These are phyloP conservation scores for Xanthoconium stramineum DNA, from an alignment of 768 basidiomycete genomes.

Conservation along the genomic window DNA sequence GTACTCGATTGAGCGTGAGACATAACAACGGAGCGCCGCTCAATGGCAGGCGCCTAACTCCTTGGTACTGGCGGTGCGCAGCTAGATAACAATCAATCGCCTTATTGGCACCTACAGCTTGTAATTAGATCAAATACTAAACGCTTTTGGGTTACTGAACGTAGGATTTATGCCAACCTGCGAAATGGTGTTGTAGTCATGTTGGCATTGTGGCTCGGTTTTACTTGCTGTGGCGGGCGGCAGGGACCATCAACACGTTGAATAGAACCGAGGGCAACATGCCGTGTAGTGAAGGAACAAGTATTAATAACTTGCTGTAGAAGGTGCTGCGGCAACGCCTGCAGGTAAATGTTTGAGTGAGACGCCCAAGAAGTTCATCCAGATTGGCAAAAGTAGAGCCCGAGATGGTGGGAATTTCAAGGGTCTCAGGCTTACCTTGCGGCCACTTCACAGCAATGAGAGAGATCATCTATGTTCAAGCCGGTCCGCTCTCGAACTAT, in stretches of 20 bases:
- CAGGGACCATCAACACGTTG: no score
- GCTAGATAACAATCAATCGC: neutral
- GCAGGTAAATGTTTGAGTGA: neutral
- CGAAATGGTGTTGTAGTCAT: no score
- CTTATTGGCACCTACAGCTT: neutral
- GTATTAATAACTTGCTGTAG: slow-evolving; percentile 3
- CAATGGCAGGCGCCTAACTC: neutral
- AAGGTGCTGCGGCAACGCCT: neutral
- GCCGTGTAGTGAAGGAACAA: slow-evolving; percentile 1
- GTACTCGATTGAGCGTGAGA: neutral
- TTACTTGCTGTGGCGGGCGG: no score
- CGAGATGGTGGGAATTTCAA: slow-evolving; percentile 6
- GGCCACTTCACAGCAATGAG: slow-evolving; percentile 43
- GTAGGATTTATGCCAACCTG: neutral
- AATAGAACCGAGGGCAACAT: neutral
- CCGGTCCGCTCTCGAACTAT: slow-evolving; percentile 64
- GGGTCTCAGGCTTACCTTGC: no score
- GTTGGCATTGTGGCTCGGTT: no score
- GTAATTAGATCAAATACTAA: neutral
- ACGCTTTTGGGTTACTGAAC: neutral
- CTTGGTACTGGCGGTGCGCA: neutral
- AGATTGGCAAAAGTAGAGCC: neutral
- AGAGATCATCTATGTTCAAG: slow-evolving; percentile 78
- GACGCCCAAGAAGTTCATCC: neutral
- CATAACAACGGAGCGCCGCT: no score